phyloP scores from a whole-genome alignment of 805 yeast species.

The Spathaspora girioi region DNA sequence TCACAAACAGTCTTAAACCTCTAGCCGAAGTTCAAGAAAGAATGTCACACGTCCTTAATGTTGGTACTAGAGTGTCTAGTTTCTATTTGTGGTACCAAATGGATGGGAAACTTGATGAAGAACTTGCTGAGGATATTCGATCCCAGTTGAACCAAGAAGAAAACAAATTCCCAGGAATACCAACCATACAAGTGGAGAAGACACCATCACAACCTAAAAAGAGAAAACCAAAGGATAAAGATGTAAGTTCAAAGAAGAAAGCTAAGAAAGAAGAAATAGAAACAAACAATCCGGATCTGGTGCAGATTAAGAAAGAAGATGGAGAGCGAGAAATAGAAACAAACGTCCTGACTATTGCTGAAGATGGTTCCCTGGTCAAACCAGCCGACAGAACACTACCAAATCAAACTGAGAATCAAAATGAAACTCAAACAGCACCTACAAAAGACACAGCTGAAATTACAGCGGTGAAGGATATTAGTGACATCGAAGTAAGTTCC shows the following conservation, averaged over 20 bases:
- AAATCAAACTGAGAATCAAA: neutral
- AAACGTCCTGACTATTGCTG: neutral
- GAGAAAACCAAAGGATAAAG: constrained; percentile 29
- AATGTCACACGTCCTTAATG: constrained; percentile 59
- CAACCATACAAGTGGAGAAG: constrained; percentile 11
- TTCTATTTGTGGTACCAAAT: constrained; percentile 81
- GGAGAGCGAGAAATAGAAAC: constrained; percentile 7
- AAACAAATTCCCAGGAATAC: constrained; percentile 38
- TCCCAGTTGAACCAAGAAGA: constrained; percentile 54
- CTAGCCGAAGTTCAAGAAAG: constrained; percentile 50
- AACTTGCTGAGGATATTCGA: constrained; percentile 60
- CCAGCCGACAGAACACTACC: neutral
- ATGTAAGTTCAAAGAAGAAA: constrained; percentile 10
- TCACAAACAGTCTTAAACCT: constrained; percentile 62
- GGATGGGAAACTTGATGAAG: constrained; percentile 70
- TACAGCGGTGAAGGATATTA: neutral
- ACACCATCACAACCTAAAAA: constrained; percentile 22
- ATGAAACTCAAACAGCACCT: neutral
- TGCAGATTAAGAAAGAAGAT: constrained; percentile 14
- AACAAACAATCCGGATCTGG: constrained; percentile 23
- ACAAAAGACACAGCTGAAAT: neutral
- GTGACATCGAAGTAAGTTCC: neutral
- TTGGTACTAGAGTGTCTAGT: constrained; percentile 58
- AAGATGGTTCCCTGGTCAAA: neutral
- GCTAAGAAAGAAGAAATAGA: constrained; percentile 9